phyloP scores from a whole-genome alignment of 768 basidiomycete genomes.

The Boletus pseudo-olivaceus region DNA sequence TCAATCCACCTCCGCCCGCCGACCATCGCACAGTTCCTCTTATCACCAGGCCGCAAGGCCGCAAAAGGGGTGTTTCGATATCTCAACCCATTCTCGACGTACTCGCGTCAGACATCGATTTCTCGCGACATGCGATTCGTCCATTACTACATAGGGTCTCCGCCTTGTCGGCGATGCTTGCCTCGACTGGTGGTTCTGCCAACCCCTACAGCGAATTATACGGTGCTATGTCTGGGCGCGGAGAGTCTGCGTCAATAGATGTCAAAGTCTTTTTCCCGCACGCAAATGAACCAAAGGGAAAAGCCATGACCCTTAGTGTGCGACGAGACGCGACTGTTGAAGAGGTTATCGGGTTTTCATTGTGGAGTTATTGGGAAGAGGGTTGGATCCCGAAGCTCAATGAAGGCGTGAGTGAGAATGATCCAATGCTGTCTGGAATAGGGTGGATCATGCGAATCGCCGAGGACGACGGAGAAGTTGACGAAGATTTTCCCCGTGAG shows the following conservation, averaged over 20 bases:
- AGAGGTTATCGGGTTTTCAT: conserved; percentile 89
- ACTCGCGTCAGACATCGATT: conserved; percentile 34
- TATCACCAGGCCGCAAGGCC: conserved; percentile 23
- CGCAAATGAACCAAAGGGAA: conserved; percentile 55
- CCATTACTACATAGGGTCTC: conserved; percentile 50
- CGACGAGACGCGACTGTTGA: conserved; percentile 88
- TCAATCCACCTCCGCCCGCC: conserved; percentile 39
- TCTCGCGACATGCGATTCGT: conserved; percentile 49
- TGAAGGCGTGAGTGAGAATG: conserved; percentile 58
- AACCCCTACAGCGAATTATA: conserved; percentile 92
- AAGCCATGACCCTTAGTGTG: conserved; percentile 70
- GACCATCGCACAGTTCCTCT: conserved; percentile 17
- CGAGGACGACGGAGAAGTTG: conserved; percentile 96
- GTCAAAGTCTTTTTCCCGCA: conserved; percentile 86
- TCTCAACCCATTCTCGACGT: conserved; percentile 20
- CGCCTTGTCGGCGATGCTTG: conserved; percentile 71
- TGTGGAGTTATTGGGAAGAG: conserved; percentile 94
- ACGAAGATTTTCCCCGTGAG: conserved; percentile 97
- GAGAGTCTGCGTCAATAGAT: conserved; percentile 55
- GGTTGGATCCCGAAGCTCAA: conserved; percentile 75
- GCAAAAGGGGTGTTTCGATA: conserved; percentile 29
- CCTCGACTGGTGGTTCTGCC: conserved; percentile 53
- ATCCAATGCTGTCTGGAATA: conserved; percentile 68
- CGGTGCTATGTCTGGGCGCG: conserved; percentile 77
- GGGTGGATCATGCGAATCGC: conserved; percentile 94